Evolutionary conservation across 1,284 basidiomycete genomes (phyloP).

Genomic region (Phellopilus nigrolimitatus): DNA sequence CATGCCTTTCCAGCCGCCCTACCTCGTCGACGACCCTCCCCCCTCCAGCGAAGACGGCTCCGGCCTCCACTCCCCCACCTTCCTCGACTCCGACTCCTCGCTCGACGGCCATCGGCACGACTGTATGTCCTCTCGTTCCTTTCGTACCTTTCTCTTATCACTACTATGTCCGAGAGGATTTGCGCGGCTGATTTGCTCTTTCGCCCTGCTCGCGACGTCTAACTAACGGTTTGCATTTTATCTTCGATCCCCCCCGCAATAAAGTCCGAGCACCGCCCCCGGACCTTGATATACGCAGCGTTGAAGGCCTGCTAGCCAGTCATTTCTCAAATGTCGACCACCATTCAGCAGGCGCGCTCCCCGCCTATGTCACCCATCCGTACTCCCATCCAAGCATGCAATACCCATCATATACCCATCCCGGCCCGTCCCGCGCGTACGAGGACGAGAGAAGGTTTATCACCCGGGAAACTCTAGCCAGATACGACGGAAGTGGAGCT

Average conservation of each 20-base stretch:
- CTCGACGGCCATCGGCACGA: constrained; percentile 37
- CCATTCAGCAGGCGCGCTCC: constrained; percentile 19
- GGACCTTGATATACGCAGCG: constrained; percentile 46
- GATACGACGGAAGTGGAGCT: background rate
- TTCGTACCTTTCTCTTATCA: constrained; percentile 4
- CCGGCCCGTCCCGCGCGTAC: constrained; percentile 4
- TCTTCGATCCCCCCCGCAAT: constrained; percentile 22
- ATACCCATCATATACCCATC: background rate
- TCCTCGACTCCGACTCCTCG: constrained; percentile 24
- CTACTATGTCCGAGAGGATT: constrained; percentile 7
- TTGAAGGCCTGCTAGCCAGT: constrained; percentile 40
- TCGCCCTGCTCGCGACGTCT: background rate
- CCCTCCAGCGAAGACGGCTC: constrained; percentile 70
- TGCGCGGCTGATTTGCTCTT: background rate
- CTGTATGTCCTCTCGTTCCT: constrained; percentile 22
- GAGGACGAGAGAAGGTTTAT: constrained; percentile 14
- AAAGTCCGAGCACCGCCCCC: constrained; percentile 22
- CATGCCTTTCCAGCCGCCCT: constrained; percentile 45
- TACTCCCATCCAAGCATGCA: constrained; percentile 3
- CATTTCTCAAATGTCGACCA: constrained; percentile 43
- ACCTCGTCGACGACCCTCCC: constrained; percentile 54
- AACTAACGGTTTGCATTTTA: constrained; percentile 21
- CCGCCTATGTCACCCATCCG: constrained; percentile 28
- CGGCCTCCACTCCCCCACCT: constrained; percentile 63
- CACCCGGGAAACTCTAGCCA: background rate